phyloP scores from a whole-genome alignment of 495 filamentous ascomycete species.

The Xylona heveae region DNA sequence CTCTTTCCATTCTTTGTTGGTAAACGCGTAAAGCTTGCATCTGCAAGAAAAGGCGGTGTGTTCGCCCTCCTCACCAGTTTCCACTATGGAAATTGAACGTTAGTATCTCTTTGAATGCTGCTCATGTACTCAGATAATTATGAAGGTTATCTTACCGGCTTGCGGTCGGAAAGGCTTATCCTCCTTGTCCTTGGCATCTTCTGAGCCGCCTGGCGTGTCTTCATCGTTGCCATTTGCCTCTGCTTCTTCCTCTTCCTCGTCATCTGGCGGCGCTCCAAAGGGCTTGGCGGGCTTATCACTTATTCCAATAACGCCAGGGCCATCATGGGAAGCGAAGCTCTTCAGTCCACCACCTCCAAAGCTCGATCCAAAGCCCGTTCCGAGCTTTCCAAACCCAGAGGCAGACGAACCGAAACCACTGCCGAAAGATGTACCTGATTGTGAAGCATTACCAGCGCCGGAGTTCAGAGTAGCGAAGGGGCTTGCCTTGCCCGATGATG shows the following conservation, averaged over 20 bases:
- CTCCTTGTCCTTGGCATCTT: conserved; percentile 21
- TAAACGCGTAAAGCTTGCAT: conserved; percentile 62
- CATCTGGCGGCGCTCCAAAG: conserved; percentile 48
- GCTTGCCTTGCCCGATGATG: conserved; percentile 11
- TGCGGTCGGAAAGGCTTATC: conserved; percentile 50
- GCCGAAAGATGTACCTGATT: too few species aligned
- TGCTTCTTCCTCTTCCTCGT: conserved; percentile 31
- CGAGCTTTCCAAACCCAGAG: conserved; percentile 25
- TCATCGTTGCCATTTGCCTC: conserved; percentile 16
- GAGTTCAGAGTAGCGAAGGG: conserved; percentile 1
- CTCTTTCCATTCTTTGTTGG: conserved; percentile 56
- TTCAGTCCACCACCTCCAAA: conserved; percentile 22
- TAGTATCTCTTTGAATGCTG: not conserved
- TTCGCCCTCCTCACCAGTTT: conserved; percentile 55
- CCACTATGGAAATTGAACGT: conserved; percentile 24
- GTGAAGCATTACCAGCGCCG: too few species aligned
- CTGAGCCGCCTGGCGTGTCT: conserved; percentile 13
- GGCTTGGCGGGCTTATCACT: conserved; percentile 37
- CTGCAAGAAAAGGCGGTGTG: conserved; percentile 36
- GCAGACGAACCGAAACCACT: conserved; percentile 9
- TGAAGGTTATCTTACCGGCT: conserved; percentile 29
- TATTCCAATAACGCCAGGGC: conserved; percentile 26
- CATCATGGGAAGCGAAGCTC: conserved; percentile 46
- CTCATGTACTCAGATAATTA: not conserved
- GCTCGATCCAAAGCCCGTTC: conserved; percentile 27